Conservation (phyloP, 2,329 filamentous ascomycete species). For the Nemania sp. region DNA sequence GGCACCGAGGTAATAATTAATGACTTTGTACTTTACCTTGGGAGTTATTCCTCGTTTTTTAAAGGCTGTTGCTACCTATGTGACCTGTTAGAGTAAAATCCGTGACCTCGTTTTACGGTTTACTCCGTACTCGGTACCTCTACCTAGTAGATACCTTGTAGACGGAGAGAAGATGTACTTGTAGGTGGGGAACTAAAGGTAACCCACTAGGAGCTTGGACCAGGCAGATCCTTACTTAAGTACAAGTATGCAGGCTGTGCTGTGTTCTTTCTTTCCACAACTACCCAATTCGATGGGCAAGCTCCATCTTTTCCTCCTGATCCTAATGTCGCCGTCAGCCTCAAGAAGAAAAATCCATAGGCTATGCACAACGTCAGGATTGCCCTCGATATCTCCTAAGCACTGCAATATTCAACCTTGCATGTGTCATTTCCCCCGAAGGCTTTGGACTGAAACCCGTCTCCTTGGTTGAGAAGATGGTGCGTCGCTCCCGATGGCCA, state of each 20-base stretch:
- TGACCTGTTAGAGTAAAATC: too few relatives aligned
- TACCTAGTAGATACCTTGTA: too few relatives aligned
- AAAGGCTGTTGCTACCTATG: too few relatives aligned
- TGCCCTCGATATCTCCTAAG: not conserved
- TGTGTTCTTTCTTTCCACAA: constrained; percentile 24
- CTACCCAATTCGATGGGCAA: constrained; percentile 13
- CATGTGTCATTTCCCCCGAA: not conserved
- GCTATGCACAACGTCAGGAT: constrained; percentile 13
- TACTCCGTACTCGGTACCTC: too few relatives aligned
- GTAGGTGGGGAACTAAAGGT: too few relatives aligned
- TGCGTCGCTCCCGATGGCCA: constrained; percentile 6
- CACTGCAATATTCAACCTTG: not conserved
- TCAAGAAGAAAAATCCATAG: constrained; percentile 13
- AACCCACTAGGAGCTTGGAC: not conserved
- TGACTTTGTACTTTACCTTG: not conserved
- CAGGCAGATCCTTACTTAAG: too few relatives aligned
- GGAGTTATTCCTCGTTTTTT: too few relatives aligned
- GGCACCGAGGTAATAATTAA: too few relatives aligned
- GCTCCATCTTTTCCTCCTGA: constrained; percentile 13
- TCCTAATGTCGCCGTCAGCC: constrained; percentile 12
- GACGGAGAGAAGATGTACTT: too few relatives aligned
- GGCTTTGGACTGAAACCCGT: not conserved
- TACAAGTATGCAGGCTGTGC: too few relatives aligned
- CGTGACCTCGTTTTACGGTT: too few relatives aligned
- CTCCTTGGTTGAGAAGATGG: constrained; percentile 23